phyloP scores from a whole-genome alignment of 1,139 yeast genomes.

The Lodderomyces theae region DNA sequence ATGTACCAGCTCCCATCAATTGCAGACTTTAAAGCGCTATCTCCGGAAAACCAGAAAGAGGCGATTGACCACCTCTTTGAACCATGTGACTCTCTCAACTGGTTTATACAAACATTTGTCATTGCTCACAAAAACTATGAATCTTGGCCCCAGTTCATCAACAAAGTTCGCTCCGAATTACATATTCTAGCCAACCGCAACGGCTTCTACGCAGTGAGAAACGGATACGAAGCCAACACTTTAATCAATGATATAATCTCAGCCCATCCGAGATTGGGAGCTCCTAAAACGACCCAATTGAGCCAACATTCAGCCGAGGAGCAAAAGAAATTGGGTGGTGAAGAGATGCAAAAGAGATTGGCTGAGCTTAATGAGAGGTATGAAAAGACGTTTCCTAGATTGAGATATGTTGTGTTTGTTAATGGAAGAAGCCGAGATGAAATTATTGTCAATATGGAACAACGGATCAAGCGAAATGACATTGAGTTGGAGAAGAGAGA shows the following conservation, averaged over 20 bases:
- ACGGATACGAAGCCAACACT: slow-evolving; percentile 22
- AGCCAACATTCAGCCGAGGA: slow-evolving; percentile 70
- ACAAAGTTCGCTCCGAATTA: slow-evolving; percentile 40
- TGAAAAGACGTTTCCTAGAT: slow-evolving; percentile 73
- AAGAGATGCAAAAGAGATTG: slow-evolving; percentile 31
- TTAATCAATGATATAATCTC: slow-evolving; percentile 55
- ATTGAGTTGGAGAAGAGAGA: slow-evolving; percentile 54
- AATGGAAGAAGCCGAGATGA: slow-evolving; percentile 70
- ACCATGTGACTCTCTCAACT: slow-evolving; percentile 56
- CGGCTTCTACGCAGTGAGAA: slow-evolving; percentile 20
- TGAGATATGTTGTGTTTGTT: slow-evolving; percentile 87
- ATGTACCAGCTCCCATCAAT: slow-evolving; percentile 22
- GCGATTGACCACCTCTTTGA: slow-evolving; percentile 62
- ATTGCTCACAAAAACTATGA: slow-evolving; percentile 17
- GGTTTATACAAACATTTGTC: slow-evolving; percentile 35
- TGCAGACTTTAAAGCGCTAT: slow-evolving; percentile 18
- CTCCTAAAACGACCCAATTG: slow-evolving; percentile 39
- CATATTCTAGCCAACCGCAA: slow-evolving; percentile 27
- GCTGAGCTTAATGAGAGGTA: slow-evolving; percentile 56
- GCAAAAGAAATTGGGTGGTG: slow-evolving; percentile 57
- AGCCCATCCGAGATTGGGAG: slow-evolving; percentile 91
- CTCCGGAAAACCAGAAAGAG: slow-evolving; percentile 22
- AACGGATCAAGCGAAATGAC: slow-evolving; percentile 55
- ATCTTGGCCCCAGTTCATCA: slow-evolving; percentile 52
- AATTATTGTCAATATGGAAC: slow-evolving; percentile 64